Base-by-base conservation (phyloP, 371 early-diverging fungal species). In the Mucor racemosus region DNA sequence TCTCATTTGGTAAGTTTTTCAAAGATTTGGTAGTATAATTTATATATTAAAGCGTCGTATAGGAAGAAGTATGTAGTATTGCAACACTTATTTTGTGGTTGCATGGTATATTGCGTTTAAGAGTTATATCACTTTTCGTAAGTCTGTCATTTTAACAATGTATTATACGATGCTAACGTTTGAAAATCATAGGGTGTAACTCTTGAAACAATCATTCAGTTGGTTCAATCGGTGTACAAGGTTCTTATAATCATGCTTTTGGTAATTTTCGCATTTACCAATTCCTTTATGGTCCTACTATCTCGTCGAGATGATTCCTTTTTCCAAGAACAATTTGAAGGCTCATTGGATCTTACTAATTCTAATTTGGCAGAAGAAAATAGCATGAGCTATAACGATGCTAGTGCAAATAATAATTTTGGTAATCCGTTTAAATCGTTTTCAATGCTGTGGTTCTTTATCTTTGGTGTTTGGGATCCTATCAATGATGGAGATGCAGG, bases 401-500 rank as follows among this genome's bases (percentile, higher is more conserved):
- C 11, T 3, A 62, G 63, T 33, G 33, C 59, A n/a, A 21, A n/a
- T 7, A 68, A 68, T 31, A 35, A 36, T 0, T 68, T 68, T 59
- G n/a, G 6, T 9, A 41, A 64, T 11, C 14, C 46, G 3, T 68
- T 64, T 17, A 64, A 50, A n/a, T 36, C 64, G 3, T 59, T 68
- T 17, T 21, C 38, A 0, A 36, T 41, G 10, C 41, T 68, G 10
- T 68, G 68, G 68, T 60, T 64, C 19, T 64, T 68, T 13, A 53
- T 68, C n/a, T 64, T 21, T 59, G 68, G 68, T 26, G 36, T 68
- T 0, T 68, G 63, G 63, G 68, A 68, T 53, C 59, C 68, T 33
- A 53, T 68, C 6, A 58, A 14, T 11, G 41, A 33, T 15, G 68
- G 68, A 5, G 54, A 63, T 11, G 64, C 64, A 34, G 68, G 54